Conservation (phyloP, 495 filamentous ascomycete species). For the Chaetomium tenue region DNA sequence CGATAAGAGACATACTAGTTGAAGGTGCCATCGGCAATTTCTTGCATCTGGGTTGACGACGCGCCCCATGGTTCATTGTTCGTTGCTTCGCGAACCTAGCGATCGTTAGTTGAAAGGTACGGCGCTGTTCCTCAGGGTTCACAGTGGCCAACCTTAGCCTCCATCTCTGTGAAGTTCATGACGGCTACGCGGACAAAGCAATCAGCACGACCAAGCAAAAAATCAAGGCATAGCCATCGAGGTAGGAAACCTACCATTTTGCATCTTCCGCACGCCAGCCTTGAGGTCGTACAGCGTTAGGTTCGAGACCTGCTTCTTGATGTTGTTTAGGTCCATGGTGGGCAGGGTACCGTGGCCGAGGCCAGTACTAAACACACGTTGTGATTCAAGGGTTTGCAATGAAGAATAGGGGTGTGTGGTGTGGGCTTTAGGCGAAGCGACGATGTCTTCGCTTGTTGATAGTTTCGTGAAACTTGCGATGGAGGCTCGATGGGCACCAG, state of each 20-base stretch:
- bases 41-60: slow-evolving; percentile 83
- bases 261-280: slow-evolving; percentile 92
- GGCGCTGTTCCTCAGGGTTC: slow-evolving; percentile 3
- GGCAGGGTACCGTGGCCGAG: background rate
- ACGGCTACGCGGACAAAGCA: slow-evolving; percentile 61
- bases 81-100: slow-evolving; percentile 86
- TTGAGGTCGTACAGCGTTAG: slow-evolving; percentile 96
- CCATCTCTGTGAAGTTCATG: slow-evolving; percentile 99
- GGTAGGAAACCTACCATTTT: slow-evolving; percentile 76
- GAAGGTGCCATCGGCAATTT: slow-evolving; percentile 96
- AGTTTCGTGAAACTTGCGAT: background rate
- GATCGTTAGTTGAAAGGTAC: slow-evolving; percentile 10
- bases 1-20: slow-evolving; percentile 77
- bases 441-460: background rate
- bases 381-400: background rate
- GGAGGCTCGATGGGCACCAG: slow-evolving; percentile 17
- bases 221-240: background rate
- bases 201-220: slow-evolving; percentile 15
- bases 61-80: slow-evolving; percentile 98
- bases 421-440: background rate
- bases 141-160: slow-evolving; percentile 71
- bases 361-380: background rate
- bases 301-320: slow-evolving; percentile 89
- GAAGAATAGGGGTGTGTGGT: background rate
- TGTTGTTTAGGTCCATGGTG: slow-evolving; percentile 76